Evolutionary conservation across 2,329 filamentous ascomycete genomes (phyloP), one percentile per base, ranked within the genome.

Genomic region (Fusarium pseudograminearum): DNA sequence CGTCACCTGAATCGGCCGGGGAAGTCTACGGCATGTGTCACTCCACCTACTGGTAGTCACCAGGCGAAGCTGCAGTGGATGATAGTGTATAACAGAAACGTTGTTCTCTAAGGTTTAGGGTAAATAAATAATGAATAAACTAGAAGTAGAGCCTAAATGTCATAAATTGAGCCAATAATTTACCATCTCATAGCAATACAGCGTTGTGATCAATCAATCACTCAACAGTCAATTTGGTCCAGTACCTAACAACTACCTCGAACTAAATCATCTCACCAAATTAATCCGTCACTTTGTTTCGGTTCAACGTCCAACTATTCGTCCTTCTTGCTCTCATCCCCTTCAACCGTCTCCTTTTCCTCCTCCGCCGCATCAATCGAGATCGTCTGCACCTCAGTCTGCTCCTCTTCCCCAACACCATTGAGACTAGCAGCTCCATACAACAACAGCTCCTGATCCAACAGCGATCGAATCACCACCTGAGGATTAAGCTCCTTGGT

Each of bases 351-450:
- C 4, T 3, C n/a, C 4, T 15, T 3, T 34, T 22, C 26, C 2
- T 4, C 18, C 5, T 2, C 30, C 2, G 1, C 4, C 11, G 7
- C 5, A 1, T 41, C 42, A 11, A n/a, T 15, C 12, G 10, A 2
- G 2, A 3, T 7, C 0, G 0, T 8, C 2, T 51, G 4, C 6
- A 1, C 4, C 7, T 36, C 24, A 1, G 14, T 2, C n/a, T 14
- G 10, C 16, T 55, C 40, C 5, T 50, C 4, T 1, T 65, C 51
- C 14, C 15, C 24, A 3, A 41, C 22, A 1, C 20, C 15, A 11
- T 28, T n/a, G 3, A 15, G 10, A 14, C 33, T 51, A 7, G 6
- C 16, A 3, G 3, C 2, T 2, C 44, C n/a, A 44, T n/a, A 26
- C 3, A 58, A 5, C 4, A 48, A 18, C 41, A 38, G 3, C 1